These are phyloP conservation scores for Yamadazyma pseudoaaseri DNA, from an alignment of 1,139 yeast genomes.

Conservation along the genomic window DNA sequence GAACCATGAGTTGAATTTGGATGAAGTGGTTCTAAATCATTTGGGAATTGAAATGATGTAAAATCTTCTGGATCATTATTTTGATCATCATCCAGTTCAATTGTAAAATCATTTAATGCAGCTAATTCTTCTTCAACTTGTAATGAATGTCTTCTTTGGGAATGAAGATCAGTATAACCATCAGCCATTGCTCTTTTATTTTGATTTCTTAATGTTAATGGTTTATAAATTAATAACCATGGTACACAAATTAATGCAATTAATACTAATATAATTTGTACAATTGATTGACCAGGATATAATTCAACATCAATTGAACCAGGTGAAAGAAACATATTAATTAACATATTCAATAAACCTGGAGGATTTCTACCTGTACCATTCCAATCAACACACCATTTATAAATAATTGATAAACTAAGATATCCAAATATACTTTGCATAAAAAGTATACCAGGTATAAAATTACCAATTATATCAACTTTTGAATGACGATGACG, in stretches of 20 bases:
- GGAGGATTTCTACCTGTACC: conserved; percentile 78
- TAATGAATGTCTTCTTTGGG: conserved; percentile 30
- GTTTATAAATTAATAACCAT: conserved; percentile 86
- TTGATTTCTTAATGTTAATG: conserved; percentile 59
- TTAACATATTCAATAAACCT: conserved; percentile 89
- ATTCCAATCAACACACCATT: conserved; percentile 95
- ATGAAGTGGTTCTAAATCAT: conserved; percentile 47
- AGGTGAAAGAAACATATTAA: conserved; percentile 93
- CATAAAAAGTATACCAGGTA: conserved; percentile 93
- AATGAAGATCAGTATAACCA: conserved; percentile 37
- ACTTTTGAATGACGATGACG: conserved; percentile 69
- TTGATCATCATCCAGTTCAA: conserved; percentile 22
- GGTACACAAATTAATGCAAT: conserved; percentile 91
- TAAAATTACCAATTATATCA: conserved; percentile 88
- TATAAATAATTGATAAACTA: conserved; percentile 79
- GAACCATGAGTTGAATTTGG: conserved; percentile 28
- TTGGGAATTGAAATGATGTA: conserved; percentile 36
- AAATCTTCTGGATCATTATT: conserved; percentile 20
- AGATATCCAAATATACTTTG: conserved; percentile 94
- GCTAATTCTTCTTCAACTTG: conserved; percentile 36
- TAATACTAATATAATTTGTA: conserved; percentile 72
- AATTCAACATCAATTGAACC: conserved; percentile 82
- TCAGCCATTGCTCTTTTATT: conserved; percentile 32
- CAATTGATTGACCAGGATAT: conserved; percentile 78
- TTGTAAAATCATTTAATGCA: conserved; percentile 22